These are phyloP conservation scores for Globisporangium echinulatum DNA, from an alignment of 352 stramenopile genomes.

Conservation along the genomic window DNA sequence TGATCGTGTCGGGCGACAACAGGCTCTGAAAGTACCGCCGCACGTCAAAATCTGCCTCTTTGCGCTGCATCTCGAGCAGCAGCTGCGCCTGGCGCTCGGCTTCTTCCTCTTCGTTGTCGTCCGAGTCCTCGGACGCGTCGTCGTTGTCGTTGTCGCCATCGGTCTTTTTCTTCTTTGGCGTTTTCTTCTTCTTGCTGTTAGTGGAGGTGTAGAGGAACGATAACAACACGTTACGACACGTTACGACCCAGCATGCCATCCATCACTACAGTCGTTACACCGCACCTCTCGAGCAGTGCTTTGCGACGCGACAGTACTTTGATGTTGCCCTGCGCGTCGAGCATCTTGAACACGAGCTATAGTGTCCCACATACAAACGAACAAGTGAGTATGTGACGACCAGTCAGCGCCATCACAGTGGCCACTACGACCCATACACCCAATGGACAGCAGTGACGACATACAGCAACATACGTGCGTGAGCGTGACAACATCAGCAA, in stretches of 20 bases:
- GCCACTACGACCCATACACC: neutral
- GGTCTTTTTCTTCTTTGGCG: slow-evolving; percentile 38
- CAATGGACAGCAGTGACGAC: neutral
- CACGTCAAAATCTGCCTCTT: slow-evolving; percentile 83
- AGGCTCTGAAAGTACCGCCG: slow-evolving; percentile 78
- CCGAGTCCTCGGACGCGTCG: slow-evolving; percentile 28
- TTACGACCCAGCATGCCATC: too few species aligned
- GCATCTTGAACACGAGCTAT: slow-evolving; percentile 82
- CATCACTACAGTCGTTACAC: too few species aligned
- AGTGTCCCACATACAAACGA: neutral
- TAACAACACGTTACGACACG: too few species aligned
- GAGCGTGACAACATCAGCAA: slow-evolving; percentile 77
- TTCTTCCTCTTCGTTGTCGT: slow-evolving; percentile 73
- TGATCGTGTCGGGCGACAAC: slow-evolving; percentile 72
- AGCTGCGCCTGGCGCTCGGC: slow-evolving; percentile 57
- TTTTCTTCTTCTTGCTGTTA: slow-evolving; percentile 22
- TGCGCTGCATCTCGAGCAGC: slow-evolving; percentile 80
- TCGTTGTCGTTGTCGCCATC: slow-evolving; percentile 19
- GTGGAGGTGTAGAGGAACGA: neutral
- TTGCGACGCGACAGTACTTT: slow-evolving; percentile 80
- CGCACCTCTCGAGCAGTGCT: slow-evolving; percentile 47
- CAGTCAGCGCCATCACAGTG: neutral
- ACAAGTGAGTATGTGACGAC: neutral
- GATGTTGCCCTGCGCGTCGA: slow-evolving; percentile 77
- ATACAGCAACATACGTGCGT: slow-evolving; percentile 55